These are phyloP conservation scores for Clohesyomyces aquaticus DNA, from an alignment of 495 filamentous ascomycete species.

Conservation along the genomic window DNA sequence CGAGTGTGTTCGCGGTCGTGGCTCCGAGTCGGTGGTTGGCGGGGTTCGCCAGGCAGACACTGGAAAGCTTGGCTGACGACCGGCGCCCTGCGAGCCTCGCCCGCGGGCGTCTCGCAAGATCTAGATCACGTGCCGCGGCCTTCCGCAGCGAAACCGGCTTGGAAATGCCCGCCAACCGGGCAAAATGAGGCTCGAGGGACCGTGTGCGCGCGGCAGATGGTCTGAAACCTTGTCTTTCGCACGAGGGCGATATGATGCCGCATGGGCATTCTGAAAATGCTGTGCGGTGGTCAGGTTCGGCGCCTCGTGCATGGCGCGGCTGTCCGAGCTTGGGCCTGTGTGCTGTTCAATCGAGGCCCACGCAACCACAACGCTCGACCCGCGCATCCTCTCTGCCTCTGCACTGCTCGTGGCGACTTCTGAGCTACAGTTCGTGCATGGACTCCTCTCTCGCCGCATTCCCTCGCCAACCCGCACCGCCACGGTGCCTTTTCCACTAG, in stretches of 20 bases:
- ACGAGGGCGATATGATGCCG: background rate
- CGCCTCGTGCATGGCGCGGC: background rate
- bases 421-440: slow-evolving; percentile 3
- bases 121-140: background rate
- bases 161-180: background rate
- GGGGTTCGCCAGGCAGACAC: background rate
- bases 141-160: background rate
- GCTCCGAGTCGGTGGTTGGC: background rate
- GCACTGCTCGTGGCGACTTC: background rate
- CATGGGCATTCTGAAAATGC: background rate
- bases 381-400: background rate
- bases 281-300: background rate
- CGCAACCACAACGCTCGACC: background rate
- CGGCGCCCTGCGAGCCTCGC: too few relatives aligned
- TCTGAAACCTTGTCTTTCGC: background rate
- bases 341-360: background rate
- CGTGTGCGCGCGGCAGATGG: too few relatives aligned
- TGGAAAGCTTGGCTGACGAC: background rate
- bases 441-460: background rate
- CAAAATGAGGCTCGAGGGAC: background rate
- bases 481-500: slow-evolving; percentile 21
- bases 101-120: too few relatives aligned
- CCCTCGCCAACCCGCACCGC: slow-evolving; percentile 4
- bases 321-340: background rate
- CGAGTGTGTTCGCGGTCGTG: too few relatives aligned